phyloP scores from a whole-genome alignment of 345 rosid genomes.

The Gossypium turneri region DNA sequence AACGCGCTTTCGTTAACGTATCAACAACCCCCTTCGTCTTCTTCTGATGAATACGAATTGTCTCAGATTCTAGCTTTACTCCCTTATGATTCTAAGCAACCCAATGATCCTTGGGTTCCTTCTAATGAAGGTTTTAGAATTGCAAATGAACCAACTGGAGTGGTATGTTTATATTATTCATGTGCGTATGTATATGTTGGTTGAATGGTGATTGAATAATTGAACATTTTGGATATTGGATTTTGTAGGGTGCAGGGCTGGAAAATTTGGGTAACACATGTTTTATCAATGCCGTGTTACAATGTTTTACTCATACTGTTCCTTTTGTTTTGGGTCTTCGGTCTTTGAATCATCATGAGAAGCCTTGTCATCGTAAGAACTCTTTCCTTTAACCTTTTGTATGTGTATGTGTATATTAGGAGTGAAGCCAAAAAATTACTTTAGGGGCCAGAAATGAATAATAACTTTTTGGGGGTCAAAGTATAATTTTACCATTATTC shows the following conservation, averaged over 20 bases:
- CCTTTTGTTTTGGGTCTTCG: constrained; percentile 56
- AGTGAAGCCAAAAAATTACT: too few relatives aligned
- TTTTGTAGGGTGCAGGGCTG: constrained; percentile 78
- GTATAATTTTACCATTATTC: too few relatives aligned
- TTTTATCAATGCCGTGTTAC: constrained; percentile 77
- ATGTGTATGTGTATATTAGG: too few relatives aligned
- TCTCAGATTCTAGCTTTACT: background rate
- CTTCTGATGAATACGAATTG: background rate
- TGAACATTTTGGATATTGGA: background rate
- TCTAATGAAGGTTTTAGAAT: background rate
- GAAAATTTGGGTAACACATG: constrained; percentile 78
- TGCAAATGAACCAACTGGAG: constrained; percentile 5
- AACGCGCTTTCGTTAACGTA: too few relatives aligned
- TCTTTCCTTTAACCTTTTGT: background rate
- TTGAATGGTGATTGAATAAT: background rate
- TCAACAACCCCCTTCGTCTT: background rate
- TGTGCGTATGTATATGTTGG: background rate
- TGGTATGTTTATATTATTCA: constrained; percentile 8
- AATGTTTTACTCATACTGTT: constrained; percentile 87
- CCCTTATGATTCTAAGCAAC: background rate
- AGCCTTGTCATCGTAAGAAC: constrained; percentile 44
- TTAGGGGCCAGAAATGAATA: too few relatives aligned
- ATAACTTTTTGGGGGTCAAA: too few relatives aligned
- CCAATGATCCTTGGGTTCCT: background rate
- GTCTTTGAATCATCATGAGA: constrained; percentile 34